Base-by-base conservation (phyloP, 2,329 filamentous ascomycete genomes). In the Rhexocercosporidium sp. region DNA sequence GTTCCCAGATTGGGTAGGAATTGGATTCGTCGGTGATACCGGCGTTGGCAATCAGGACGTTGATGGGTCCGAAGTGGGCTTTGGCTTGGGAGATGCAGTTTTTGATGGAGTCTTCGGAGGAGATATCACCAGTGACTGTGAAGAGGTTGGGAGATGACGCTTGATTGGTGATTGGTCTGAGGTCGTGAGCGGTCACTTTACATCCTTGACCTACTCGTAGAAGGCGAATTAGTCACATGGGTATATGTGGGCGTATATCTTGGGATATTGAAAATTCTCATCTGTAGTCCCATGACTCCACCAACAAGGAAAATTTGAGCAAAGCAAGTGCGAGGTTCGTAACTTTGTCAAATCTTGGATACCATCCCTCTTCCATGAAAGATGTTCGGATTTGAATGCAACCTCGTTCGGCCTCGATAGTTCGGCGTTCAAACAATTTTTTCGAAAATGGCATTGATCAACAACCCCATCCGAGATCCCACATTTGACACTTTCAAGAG, bases 11-110 rank as follows among this genome's bases (percentile, higher is more conserved):
- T 3, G 80, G 81, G 47, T 81, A 82, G 59, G 80, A 77, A 57
- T 77, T 77, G n/a, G 77, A 79, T 71, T 85, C 82, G 69, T 86
- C 83, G 0, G 82, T 83, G 67, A 84, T 82, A 7, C 82, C 82
- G 7, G 84, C 83, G 67, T 86, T 87, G 60, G 82, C 83, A 60
- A 83, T 80, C 49, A 87, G 79, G 60, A 86, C 82, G 70, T 85
- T 82, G 65, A 85, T 80, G 8, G 84, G 82, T 12, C 83, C 83
- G 65, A 84, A 85, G 47, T 80, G 78, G 16, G 76, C 65, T 29
- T 78, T 76, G 18, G 84, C 84, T 66, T 79, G 68, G 5, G 76
- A 64, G 44, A 85, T 79, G 67, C 76, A 80, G 18, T 75, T 72
- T 29, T 76, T 72, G 64, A 85, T 81, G 8, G 82, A 82, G 16